A percentile compares a stretch with the other conserved stretches of the same genome.
phyloP scores from a whole-genome alignment of 345 rosid species.

The Citrus maxima region DNA sequence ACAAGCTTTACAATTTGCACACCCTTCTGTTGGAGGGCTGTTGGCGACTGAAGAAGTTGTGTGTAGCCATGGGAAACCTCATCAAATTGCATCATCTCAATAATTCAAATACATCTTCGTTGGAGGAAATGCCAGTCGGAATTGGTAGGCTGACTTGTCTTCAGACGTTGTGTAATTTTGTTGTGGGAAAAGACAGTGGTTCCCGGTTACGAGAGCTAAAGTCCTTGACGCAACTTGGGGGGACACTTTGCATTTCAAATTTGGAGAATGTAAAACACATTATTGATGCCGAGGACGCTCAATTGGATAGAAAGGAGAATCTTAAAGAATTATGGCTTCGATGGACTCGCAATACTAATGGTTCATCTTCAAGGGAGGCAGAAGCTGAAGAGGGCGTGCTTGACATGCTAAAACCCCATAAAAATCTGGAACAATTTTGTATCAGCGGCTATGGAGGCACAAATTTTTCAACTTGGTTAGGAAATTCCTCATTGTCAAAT shows the following conservation, averaged over 20 bases:
- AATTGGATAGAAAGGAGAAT: too few relatives aligned
- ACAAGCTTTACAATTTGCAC: neutral
- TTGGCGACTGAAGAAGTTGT: neutral
- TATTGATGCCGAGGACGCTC: fast-evolving
- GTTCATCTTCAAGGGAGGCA: neutral
- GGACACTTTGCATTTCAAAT: too few relatives aligned
- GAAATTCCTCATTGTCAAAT: neutral
- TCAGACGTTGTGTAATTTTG: too few relatives aligned
- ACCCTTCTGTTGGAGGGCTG: neutral
- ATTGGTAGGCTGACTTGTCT: too few relatives aligned
- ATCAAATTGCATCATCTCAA: too few relatives aligned
- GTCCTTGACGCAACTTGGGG: fast-evolving
- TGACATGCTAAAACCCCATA: neutral
- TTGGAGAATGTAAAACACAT: too few relatives aligned
- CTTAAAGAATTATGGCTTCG: slow-evolving; percentile 13
- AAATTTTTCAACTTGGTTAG: neutral
- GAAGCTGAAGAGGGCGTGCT: neutral
- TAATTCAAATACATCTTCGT: fast-evolving
- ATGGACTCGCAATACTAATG: neutral
- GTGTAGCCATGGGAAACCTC: too few relatives aligned
- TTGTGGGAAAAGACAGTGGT: too few relatives aligned
- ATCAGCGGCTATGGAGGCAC: neutral
- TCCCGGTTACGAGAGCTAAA: too few relatives aligned
- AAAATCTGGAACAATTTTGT: neutral
- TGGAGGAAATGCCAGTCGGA: too few relatives aligned